Evolutionary conservation across 1,284 basidiomycete genomes (phyloP), one percentile per base, ranked within the genome.

Genomic region (Laetiporus sulphureus): DNA sequence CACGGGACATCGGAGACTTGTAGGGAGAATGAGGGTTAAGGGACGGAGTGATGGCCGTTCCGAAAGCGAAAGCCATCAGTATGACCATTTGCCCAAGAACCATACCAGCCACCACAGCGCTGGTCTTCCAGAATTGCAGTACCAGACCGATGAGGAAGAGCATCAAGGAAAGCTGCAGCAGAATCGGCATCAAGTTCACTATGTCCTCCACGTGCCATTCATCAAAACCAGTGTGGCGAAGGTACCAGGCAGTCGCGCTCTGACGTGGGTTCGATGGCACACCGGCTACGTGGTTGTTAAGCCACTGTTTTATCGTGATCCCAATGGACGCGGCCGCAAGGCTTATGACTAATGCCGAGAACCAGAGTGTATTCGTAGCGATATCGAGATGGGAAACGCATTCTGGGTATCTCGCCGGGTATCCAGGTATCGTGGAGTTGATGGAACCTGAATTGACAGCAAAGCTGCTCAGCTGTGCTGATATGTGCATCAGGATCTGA

Each of bases 61-160:
- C 15, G 16, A 36, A 8, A 6, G 32, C 40, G 34, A 48, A 46
- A 0, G 16, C 7, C 6, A 21, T 3, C 3, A 46, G 29, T 5
- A 39, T 4, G 25, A 33, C 42, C n/a, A 46, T 33, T 30, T 46
- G 43, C 12, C 23, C 35, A 12, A 31, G 31, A 5, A 30, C 32
- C 19, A 43, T 34, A 8, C 11, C 23, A 3, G 46, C 40, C 12
- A 48, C 44, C 11, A 21, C 25, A 8, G 19, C 10, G 23, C 43
- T 42, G 3, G 40, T 36, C 43, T 39, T 46, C 10, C n/a, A n/a
- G n/a, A 45, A 33, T 3, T 42, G 30, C 2, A 27, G 23, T 1
- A 46, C 32, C 1, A 50, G 34, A 3, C 49, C 46, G 11, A 32
- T 23, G 19, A 48, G 38, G 32, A 50, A 48, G 2, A 48, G 32